Percentiles rank a stretch among this genome's conserved stretches.
Evolutionary conservation across 768 basidiomycete species (phyloP).

Genomic region (Trametes coccinea): DNA sequence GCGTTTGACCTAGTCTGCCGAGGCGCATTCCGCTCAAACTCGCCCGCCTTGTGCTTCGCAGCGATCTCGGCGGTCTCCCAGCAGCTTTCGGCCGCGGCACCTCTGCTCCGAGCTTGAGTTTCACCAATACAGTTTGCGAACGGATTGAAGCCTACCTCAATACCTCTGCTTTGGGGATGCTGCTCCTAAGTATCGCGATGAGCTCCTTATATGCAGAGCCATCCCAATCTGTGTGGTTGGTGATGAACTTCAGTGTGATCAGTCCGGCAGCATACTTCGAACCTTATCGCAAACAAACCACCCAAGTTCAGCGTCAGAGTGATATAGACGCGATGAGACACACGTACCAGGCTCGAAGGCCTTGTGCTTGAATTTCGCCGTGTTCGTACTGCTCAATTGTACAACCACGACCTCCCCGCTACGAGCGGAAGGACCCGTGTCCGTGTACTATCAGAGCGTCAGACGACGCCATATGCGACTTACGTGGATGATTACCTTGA

Average conservation of each 20-base stretch:
- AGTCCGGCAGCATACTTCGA: not conserved
- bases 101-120: not conserved
- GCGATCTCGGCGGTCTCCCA: constrained; percentile 3
- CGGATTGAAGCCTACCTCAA: not conserved
- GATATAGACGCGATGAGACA: not conserved
- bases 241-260: constrained; percentile 14
- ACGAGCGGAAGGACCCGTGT: not conserved
- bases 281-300: not conserved
- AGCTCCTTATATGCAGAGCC: constrained; percentile 8
- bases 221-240: constrained; percentile 9
- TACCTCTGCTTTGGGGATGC: not conserved
- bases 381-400: not conserved
- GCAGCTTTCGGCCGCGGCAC: not conserved
- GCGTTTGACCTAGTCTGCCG: not conserved
- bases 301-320: not conserved
- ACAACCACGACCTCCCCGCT: not conserved
- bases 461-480: too few relatives aligned
- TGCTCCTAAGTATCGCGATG: not conserved
- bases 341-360: not conserved
- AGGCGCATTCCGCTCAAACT: not conserved
- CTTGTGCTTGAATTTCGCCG: not conserved
- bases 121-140: not conserved
- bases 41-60: not conserved
- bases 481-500: not conserved
- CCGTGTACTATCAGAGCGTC: not conserved